Base-by-base conservation (phyloP, 441 rosid species). In the Manihot esculenta region DNA sequence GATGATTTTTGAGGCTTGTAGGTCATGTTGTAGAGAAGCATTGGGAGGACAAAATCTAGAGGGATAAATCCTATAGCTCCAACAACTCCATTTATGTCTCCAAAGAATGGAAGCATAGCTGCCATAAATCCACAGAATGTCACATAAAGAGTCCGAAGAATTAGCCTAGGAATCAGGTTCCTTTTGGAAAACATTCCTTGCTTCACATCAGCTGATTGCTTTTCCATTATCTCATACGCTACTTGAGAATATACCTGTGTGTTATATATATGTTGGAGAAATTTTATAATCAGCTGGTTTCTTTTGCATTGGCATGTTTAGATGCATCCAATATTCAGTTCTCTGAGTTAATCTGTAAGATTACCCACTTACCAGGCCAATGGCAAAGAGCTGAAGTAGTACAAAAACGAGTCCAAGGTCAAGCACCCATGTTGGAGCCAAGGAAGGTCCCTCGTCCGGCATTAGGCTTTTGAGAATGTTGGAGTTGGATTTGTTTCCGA, bases 211-310 rank as follows among this genome's bases (percentile, higher is more conserved):
- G 97, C 99, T 1, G 96, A 82, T 41, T 86, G 61, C 84, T 79
- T 85, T 76, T 92, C 97, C 96, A 94, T 89, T 68, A 94, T 88
- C 84, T 94, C 97, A 53, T 86, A 92, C 0, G 97, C 97, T 17
- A 94, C 97, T 92, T 94, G 99, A 72, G 97, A 94, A 76, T 94
- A 92, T 35, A 94, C 98, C 98, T 93, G 86, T 45, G 48, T n/a
- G n/a, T n/a, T n/a, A n/a, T n/a, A 56, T 63, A 10, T 5, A 54
- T 5, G 10, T 54, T 12, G 26, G 58, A 2, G 27, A 24, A 54
- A 54, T 5, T 54, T 54, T 10, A n/a, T 6, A 5, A 18, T 17
- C 14, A 47, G 11, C 24, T 1, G 38, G 6, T 33, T 33, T 33
- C 7, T 54, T 54, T 54, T 2, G 26, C 58, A 54, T 54, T 23